Percentiles rank a stretch among this genome's conserved stretches.
phyloP scores from a whole-genome alignment of 202 grass and related monocot genomes.

The Eragrostis tef region DNA sequence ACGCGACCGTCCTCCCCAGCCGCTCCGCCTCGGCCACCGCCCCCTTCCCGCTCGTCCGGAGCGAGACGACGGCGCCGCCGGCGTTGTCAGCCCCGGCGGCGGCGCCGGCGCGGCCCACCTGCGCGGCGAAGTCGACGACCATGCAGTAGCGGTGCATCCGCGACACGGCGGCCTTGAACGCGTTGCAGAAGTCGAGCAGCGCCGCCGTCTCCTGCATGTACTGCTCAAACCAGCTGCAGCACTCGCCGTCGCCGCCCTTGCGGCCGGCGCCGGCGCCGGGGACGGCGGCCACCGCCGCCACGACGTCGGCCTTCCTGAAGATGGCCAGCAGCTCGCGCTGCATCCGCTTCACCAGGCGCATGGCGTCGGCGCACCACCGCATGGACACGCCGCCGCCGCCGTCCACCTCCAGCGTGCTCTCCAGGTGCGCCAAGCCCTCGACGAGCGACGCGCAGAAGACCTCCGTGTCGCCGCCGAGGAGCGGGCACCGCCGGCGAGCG shows the following conservation, averaged over 20 bases:
- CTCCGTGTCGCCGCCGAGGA: constrained; percentile 49
- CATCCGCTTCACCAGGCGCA: constrained; percentile 83
- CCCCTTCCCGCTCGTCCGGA: constrained; percentile 46
- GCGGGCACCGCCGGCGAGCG: constrained; percentile 23
- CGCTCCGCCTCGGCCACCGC: constrained; percentile 54
- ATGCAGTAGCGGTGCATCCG: constrained; percentile 73
- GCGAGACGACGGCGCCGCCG: neutral
- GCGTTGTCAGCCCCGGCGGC: neutral
- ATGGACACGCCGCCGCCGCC: constrained; percentile 52
- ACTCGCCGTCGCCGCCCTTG: constrained; percentile 30
- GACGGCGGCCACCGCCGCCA: constrained; percentile 22
- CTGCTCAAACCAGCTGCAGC: constrained; percentile 78
- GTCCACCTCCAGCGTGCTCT: constrained; percentile 54
- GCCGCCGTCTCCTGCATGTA: constrained; percentile 95
- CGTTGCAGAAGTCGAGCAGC: constrained; percentile 90
- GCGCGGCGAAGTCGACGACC: constrained; percentile 63
- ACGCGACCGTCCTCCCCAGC: constrained; percentile 39
- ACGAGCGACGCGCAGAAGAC: constrained; percentile 76
- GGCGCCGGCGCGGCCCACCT: constrained; percentile 17
- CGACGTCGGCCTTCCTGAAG: constrained; percentile 64
- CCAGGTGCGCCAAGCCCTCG: constrained; percentile 63
- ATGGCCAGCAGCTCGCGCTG: constrained; percentile 71
- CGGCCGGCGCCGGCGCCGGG: constrained; percentile 24
- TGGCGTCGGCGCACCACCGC: constrained; percentile 76
- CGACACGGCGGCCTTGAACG: constrained; percentile 67